phyloP scores from a whole-genome alignment of 768 basidiomycete genomes.

The Mycena maculata region DNA sequence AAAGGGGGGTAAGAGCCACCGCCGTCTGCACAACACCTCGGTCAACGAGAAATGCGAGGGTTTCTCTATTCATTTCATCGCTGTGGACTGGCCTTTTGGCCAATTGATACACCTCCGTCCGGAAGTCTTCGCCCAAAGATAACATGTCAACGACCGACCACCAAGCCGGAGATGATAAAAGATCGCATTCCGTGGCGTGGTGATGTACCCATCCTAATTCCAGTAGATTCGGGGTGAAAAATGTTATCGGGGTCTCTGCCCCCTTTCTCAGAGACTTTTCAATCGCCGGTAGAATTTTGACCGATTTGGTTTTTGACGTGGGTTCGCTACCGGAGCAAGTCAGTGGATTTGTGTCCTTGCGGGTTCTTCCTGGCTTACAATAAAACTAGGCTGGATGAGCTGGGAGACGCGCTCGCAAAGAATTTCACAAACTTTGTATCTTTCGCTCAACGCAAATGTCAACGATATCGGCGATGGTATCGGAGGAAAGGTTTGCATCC shows the following conservation, averaged over 20 bases:
- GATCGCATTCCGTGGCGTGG: conserved; percentile 44
- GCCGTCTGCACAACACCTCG: conserved; percentile 85
- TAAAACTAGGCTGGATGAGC: conserved; percentile 62
- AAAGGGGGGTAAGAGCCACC: conserved; percentile 84
- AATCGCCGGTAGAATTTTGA: conserved; percentile 74
- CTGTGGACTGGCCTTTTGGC: conserved; percentile 59
- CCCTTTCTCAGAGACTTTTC: conserved; percentile 47
- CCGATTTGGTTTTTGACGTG: conserved; percentile 88
- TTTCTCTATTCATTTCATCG: conserved; percentile 45
- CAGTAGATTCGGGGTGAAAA: conserved; percentile 85
- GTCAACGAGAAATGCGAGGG: conserved; percentile 70
- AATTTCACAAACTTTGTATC: conserved; percentile 64
- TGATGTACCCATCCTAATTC: conserved; percentile 77
- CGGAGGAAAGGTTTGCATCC: conserved; percentile 79
- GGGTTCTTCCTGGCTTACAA: conserved; percentile 63
- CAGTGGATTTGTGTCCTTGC: background rate
- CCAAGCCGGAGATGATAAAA: conserved; percentile 68
- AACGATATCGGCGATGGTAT: conserved; percentile 63
- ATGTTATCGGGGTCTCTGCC: conserved; percentile 65
- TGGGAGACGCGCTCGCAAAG: background rate
- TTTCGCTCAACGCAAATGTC: conserved; percentile 57
- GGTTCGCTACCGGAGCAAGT: conserved; percentile 74
- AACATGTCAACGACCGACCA: conserved; percentile 76
- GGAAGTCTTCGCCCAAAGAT: conserved; percentile 74
- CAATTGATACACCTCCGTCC: conserved; percentile 72